These are phyloP conservation scores for Rubia tinctorum DNA, from an alignment of 305 asterid species.

Conservation along the genomic window DNA sequence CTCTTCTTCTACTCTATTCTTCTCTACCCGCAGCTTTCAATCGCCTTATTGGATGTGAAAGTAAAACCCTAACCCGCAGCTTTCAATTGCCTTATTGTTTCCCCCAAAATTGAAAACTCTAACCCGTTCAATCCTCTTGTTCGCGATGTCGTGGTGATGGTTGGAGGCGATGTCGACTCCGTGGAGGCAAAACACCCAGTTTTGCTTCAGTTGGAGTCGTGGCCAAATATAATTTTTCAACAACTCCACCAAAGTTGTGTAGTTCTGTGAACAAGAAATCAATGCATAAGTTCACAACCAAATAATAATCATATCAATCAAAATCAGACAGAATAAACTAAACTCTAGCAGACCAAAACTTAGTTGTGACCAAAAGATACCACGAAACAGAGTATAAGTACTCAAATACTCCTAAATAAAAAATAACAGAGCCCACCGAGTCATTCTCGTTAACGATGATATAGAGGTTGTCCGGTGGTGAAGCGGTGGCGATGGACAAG, in stretches of 20 bases:
- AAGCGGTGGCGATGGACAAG: conserved; percentile 28
- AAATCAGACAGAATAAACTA: not conserved
- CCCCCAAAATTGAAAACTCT: too few species aligned
- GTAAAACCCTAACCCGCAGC: too few species aligned
- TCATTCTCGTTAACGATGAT: conserved; percentile 49
- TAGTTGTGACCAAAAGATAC: not conserved
- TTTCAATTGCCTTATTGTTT: too few species aligned
- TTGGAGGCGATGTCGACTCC: too few species aligned
- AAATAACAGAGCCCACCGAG: too few species aligned
- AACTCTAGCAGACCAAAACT: not conserved
- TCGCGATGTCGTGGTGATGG: too few species aligned
- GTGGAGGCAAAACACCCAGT: conserved; percentile 33
- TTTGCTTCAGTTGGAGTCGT: conserved; percentile 42
- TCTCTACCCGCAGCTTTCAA: too few species aligned
- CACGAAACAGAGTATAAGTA: not conserved
- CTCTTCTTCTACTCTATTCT: too few species aligned
- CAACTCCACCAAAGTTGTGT: conserved; percentile 64
- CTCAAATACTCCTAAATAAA: not conserved
- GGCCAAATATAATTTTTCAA: conserved; percentile 41
- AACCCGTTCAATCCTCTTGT: too few species aligned
- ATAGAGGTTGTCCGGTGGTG: conserved; percentile 32
- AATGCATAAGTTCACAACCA: not conserved
- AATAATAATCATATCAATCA: not conserved
- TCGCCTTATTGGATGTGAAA: too few species aligned
- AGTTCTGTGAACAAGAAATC: conserved; percentile 42